Evolutionary conservation across 805 yeast species (phyloP).

Genomic region (Kodamaea sagamina): DNA sequence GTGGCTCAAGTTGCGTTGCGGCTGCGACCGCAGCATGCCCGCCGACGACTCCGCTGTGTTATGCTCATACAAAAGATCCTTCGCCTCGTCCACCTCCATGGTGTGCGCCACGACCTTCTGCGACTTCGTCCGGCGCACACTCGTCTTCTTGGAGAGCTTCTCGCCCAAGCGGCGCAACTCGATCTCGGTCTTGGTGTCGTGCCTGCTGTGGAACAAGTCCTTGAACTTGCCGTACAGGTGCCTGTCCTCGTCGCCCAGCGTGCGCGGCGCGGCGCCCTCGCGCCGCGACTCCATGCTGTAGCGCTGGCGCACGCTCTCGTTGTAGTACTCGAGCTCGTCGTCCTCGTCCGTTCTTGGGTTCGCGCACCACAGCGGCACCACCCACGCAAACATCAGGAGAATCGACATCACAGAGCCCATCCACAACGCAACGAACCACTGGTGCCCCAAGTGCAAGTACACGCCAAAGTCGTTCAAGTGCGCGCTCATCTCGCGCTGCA

Average conservation of each 20-base stretch:
- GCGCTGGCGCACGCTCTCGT: constrained; percentile 3
- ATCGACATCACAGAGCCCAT: constrained; percentile 25
- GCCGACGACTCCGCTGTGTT: not conserved
- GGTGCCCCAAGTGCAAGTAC: constrained; percentile 39
- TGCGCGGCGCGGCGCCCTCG: not conserved
- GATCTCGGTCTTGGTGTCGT: constrained; percentile 22
- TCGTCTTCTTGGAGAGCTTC: constrained; percentile 33
- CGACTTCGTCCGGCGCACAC: constrained; percentile 28
- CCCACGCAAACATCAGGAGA: constrained; percentile 36
- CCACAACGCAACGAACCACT: constrained; percentile 48
- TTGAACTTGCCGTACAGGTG: constrained; percentile 4
- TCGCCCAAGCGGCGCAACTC: constrained; percentile 40
- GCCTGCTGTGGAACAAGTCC: constrained; percentile 10
- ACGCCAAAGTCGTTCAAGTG: constrained; percentile 52
- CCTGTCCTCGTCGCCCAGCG: not conserved
- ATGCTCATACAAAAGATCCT: constrained; percentile 6
- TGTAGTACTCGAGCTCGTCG: constrained; percentile 15
- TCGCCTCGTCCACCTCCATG: constrained; percentile 1
- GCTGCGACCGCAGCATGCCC: constrained; percentile 7
- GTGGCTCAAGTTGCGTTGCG: constrained; percentile 13
- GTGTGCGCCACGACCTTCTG: not conserved
- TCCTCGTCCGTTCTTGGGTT: constrained; percentile 40
- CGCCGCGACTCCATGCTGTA: not conserved
- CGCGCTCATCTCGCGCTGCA: constrained; percentile 27
- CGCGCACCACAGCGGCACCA: constrained; percentile 52